Conservation (phyloP, 2,329 filamentous ascomycete species). For the Aspergillus brunneoviolaceus region DNA sequence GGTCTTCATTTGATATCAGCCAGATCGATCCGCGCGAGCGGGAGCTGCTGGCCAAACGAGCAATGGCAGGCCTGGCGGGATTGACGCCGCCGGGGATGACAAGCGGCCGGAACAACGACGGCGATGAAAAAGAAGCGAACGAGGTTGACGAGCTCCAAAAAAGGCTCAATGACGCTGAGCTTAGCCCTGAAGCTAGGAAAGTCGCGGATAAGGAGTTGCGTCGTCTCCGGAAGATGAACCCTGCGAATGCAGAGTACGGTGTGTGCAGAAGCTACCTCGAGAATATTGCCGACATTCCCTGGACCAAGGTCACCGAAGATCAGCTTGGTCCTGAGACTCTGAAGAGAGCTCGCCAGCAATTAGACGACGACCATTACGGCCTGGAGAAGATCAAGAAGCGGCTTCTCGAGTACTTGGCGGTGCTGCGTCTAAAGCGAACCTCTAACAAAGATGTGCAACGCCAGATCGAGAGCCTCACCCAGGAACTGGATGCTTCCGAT, state of each 20-base stretch:
- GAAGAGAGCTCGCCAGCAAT: slow-evolving; percentile 75
- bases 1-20: slow-evolving; percentile 57
- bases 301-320: slow-evolving; percentile 81
- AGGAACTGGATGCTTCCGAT: slow-evolving; percentile 42
- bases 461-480: slow-evolving; percentile 62
- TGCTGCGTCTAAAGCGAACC: slow-evolving; percentile 91
- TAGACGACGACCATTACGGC: slow-evolving; percentile 95
- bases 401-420: slow-evolving; percentile 89
- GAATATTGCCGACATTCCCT: slow-evolving; percentile 90
- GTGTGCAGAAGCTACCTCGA: slow-evolving; percentile 92
- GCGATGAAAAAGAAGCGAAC: slow-evolving; percentile 77
- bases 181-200: slow-evolving; percentile 82
- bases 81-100: slow-evolving; percentile 42
- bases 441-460: slow-evolving; percentile 80
- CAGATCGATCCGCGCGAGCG: slow-evolving; percentile 51
- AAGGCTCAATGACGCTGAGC: slow-evolving; percentile 75
- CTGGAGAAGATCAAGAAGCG: slow-evolving; percentile 97
- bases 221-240: slow-evolving; percentile 90
- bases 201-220: slow-evolving; percentile 88
- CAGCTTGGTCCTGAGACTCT: slow-evolving; percentile 79
- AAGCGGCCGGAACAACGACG: slow-evolving; percentile 50
- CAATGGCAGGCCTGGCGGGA: slow-evolving; percentile 46
- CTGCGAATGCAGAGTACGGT: slow-evolving; percentile 92
- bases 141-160: slow-evolving; percentile 91
- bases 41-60: slow-evolving; percentile 44